Conservation (phyloP, 2,329 filamentous ascomycete genomes). For the Magnaporthiopsis poae region DNA sequence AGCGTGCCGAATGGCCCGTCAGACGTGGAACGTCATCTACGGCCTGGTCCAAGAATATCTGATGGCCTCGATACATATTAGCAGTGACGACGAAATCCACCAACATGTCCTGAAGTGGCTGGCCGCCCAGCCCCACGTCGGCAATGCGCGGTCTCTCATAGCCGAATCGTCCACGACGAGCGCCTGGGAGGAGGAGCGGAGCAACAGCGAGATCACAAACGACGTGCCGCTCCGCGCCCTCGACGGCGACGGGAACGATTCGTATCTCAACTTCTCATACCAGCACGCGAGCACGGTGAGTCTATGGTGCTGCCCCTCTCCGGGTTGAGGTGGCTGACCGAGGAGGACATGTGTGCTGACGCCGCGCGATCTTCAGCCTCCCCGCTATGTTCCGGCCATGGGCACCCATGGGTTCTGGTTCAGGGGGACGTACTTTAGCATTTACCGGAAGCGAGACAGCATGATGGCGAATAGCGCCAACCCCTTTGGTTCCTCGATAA, state of each 20-base stretch:
- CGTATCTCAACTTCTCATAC: slow-evolving; percentile 51
- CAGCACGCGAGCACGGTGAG: slow-evolving; percentile 42
- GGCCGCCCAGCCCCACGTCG: slow-evolving; percentile 40
- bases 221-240: slow-evolving; percentile 25
- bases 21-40: slow-evolving; percentile 20
- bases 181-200: slow-evolving; percentile 51
- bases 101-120: slow-evolving; percentile 49
- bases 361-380: slow-evolving; percentile 25
- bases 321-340: background rate
- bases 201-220: slow-evolving; percentile 29
- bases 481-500: slow-evolving; percentile 27
- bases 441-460: slow-evolving; percentile 36
- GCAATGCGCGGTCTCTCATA: slow-evolving; percentile 41
- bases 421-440: slow-evolving; percentile 37
- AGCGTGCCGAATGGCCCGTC: slow-evolving; percentile 24
- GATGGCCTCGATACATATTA: slow-evolving; percentile 43
- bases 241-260: slow-evolving; percentile 28
- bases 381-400: slow-evolving; percentile 44
- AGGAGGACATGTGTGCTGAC: background rate
- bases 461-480: slow-evolving; percentile 25
- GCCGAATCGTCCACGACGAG: slow-evolving; percentile 46
- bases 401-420: slow-evolving; percentile 47
- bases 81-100: slow-evolving; percentile 48
- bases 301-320: background rate
- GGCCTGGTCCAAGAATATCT: slow-evolving; percentile 33